Conservation (phyloP, 768 basidiomycete genomes). For the Hortiboletus campestris region DNA sequence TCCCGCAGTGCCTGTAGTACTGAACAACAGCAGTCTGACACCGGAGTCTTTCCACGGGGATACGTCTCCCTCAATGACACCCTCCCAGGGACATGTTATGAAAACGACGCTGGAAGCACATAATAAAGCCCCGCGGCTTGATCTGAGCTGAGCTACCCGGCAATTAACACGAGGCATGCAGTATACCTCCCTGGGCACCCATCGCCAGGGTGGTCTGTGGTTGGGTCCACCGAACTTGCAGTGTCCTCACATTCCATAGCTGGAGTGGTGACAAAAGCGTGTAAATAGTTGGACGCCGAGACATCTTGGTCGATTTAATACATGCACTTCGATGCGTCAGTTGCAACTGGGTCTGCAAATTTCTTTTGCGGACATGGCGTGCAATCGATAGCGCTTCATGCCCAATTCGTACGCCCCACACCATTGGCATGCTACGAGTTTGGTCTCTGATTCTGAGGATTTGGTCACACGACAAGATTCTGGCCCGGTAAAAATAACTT, state of each 20-base stretch:
- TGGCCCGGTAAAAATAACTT: not conserved
- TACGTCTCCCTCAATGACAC: slow-evolving; percentile 43
- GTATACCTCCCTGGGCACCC: not conserved
- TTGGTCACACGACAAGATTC: no score
- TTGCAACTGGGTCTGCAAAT: not conserved
- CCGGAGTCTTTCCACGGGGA: slow-evolving; percentile 64
- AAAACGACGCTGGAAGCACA: slow-evolving; percentile 17
- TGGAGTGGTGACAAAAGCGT: not conserved
- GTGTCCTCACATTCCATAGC: not conserved
- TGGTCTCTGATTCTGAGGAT: no score
- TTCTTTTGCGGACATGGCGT: not conserved
- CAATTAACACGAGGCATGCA: not conserved
- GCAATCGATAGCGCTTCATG: not conserved
- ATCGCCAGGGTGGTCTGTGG: not conserved
- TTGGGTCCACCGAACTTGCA: not conserved
- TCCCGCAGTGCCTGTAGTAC: slow-evolving; percentile 19
- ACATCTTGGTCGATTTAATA: not conserved
- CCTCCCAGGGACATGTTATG: slow-evolving; percentile 15
- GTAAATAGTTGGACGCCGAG: slow-evolving; percentile 3
- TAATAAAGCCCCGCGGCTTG: slow-evolving; percentile 21
- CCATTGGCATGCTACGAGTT: no score
- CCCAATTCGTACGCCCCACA: no score
- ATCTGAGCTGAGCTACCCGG: slow-evolving; percentile 26
- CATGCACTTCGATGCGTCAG: not conserved
- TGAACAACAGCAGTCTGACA: slow-evolving; percentile 43